Conservation (phyloP, 2,329 filamentous ascomycete species). For the Pseudocercospora fijiensis region DNA sequence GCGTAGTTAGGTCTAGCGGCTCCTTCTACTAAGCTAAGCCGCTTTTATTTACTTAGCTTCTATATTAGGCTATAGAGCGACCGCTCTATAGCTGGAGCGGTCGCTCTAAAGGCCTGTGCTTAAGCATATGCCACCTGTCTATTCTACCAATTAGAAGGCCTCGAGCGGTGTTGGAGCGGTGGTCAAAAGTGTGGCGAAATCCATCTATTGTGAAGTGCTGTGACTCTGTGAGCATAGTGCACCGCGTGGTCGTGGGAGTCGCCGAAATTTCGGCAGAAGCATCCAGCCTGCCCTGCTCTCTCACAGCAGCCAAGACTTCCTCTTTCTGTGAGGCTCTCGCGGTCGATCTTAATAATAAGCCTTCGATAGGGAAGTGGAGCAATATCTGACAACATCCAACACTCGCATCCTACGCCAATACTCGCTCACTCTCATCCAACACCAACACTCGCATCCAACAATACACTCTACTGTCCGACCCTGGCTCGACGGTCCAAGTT, state of each 20-base stretch:
- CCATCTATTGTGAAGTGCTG: slow-evolving; percentile 2
- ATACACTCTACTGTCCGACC: no score
- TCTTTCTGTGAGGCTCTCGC: slow-evolving; percentile 6
- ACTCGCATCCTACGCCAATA: no score
- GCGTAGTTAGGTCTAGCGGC: background rate
- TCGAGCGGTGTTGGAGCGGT: no score
- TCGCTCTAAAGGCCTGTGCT: no score
- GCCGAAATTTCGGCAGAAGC: slow-evolving; percentile 22
- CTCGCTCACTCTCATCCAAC: no score
- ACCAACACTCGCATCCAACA: background rate
- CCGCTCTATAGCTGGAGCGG: no score
- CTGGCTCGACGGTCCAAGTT: no score
- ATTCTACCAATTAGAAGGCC: no score
- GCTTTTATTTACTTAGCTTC: background rate
- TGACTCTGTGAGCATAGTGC: background rate
- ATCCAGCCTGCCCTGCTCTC: no score
- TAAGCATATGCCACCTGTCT: no score
- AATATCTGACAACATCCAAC: no score
- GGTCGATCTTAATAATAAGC: slow-evolving; percentile 9
- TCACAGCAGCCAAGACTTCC: slow-evolving; percentile 7
- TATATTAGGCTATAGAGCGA: background rate
- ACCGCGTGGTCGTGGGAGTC: background rate
- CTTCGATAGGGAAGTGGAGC: slow-evolving; percentile 16
- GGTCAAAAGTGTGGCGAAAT: no score
- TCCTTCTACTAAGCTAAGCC: background rate